phyloP scores from a whole-genome alignment of 352 stramenopile species.

The Aphanomyces euteiches region DNA sequence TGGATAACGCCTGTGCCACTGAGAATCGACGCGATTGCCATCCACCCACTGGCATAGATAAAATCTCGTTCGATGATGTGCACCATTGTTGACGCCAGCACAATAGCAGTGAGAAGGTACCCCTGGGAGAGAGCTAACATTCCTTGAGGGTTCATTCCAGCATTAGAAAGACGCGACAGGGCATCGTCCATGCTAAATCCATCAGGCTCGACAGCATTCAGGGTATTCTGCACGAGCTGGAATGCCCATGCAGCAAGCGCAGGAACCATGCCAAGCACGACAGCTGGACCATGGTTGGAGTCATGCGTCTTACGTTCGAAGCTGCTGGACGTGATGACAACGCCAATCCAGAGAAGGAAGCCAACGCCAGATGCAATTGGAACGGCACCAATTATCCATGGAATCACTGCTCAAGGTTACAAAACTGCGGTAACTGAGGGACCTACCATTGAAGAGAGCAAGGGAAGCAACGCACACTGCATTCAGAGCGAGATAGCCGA shows the following conservation, averaged over 20 bases:
- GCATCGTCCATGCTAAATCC: constrained; percentile 22
- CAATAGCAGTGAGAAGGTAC: constrained; percentile 46
- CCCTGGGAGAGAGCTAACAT: constrained; percentile 45
- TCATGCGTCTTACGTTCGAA: constrained; percentile 40
- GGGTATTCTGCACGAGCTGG: constrained; percentile 40
- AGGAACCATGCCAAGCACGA: constrained; percentile 44
- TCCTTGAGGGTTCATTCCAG: constrained; percentile 39
- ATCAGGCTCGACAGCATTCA: constrained; percentile 31
- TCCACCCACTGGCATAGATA: constrained; percentile 39
- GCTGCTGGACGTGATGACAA: constrained; percentile 44
- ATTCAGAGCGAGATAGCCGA: constrained; percentile 42
- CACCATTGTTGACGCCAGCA: constrained; percentile 46
- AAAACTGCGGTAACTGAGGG: neutral
- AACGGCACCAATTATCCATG: constrained; percentile 40
- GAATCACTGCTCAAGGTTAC: constrained; percentile 25
- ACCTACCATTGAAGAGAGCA: constrained; percentile 37
- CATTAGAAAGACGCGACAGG: constrained; percentile 33
- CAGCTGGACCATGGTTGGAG: constrained; percentile 42
- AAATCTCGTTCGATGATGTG: constrained; percentile 53
- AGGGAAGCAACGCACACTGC: constrained; percentile 36
- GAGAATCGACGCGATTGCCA: constrained; percentile 35
- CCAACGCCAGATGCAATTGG: constrained; percentile 43
- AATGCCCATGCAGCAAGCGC: constrained; percentile 43
- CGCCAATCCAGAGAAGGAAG: constrained; percentile 50
- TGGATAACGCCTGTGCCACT: constrained; percentile 41